These are phyloP conservation scores for Fraxinus platypoda DNA, from an alignment of 305 asterid genomes.

Conservation along the genomic window DNA sequence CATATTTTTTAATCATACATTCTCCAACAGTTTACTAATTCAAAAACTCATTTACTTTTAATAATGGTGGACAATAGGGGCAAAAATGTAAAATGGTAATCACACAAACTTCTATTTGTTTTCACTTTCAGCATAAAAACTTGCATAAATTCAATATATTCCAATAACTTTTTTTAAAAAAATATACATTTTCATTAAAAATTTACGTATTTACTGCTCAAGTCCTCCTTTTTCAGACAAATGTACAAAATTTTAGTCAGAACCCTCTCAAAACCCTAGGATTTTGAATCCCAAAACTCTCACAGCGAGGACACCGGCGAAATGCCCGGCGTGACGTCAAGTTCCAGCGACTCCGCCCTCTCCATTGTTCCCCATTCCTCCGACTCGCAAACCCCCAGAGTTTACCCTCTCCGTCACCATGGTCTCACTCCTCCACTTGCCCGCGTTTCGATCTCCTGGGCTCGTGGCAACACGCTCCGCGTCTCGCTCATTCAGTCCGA, in stretches of 20 bases:
- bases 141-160: background rate
- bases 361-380: conserved; percentile 47
- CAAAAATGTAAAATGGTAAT: background rate
- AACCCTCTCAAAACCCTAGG: conserved; percentile 46
- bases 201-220: background rate
- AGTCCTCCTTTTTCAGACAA: background rate
- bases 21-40: no score
- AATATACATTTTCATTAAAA: background rate
- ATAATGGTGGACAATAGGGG: no score
- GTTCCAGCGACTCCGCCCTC: conserved; percentile 31
- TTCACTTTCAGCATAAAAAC: background rate
- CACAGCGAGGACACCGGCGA: conserved; percentile 49
- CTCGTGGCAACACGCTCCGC: conserved; percentile 88
- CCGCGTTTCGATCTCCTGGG: conserved; percentile 80
- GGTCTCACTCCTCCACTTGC: conserved; percentile 50
- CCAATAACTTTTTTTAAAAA: background rate
- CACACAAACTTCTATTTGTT: background rate
- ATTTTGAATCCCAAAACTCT: conserved; percentile 1
- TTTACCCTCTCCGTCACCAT: conserved; percentile 53
- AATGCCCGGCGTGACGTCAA: conserved; percentile 45
- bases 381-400: conserved; percentile 32
- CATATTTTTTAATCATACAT: no score
- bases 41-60: no score
- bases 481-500: conserved; percentile 60
- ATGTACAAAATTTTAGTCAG: background rate